These are phyloP conservation scores for Nigrospora osmanthi DNA, from an alignment of 2,329 filamentous ascomycete species.

Conservation along the genomic window DNA sequence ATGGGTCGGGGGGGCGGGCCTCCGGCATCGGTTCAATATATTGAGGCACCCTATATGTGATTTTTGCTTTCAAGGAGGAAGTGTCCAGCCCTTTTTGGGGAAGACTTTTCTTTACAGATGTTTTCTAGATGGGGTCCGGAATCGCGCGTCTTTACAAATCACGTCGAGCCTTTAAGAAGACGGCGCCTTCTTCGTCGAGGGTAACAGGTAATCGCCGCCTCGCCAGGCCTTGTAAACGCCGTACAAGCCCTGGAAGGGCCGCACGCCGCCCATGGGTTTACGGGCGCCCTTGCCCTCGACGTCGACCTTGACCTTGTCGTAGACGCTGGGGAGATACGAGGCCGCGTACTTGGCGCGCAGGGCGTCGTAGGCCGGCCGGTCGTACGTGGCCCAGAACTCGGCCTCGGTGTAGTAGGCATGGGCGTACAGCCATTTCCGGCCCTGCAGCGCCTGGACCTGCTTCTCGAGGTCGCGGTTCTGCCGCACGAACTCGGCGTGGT, in stretches of 20 bases:
- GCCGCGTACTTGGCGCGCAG: conserved; percentile 53
- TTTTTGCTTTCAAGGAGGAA: no score
- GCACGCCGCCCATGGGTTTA: conserved; percentile 21
- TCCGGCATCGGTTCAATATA: no score
- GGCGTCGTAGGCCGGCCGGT: conserved; percentile 49
- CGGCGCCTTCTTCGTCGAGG: background rate
- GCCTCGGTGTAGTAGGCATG: conserved; percentile 60
- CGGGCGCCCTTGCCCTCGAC: conserved; percentile 24
- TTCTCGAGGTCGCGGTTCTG: conserved; percentile 54
- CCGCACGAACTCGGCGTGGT: conserved; percentile 36
- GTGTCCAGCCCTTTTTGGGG: no score
- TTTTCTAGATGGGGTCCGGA: no score
- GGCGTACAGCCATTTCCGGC: conserved; percentile 65
- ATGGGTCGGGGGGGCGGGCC: no score
- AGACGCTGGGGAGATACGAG: conserved; percentile 52
- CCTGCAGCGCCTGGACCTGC: conserved; percentile 48
- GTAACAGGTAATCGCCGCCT: conserved; percentile 37
- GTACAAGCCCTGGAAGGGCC: conserved; percentile 37
- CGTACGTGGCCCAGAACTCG: conserved; percentile 62
- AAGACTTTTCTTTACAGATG: no score
- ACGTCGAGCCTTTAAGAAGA: background rate
- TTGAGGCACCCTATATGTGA: no score
- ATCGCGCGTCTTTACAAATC: no score
- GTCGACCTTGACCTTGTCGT: conserved; percentile 57
- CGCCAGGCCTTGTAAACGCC: conserved; percentile 36